phyloP scores from a whole-genome alignment of 2,329 filamentous ascomycete genomes.

The Neofusicoccum ribis region DNA sequence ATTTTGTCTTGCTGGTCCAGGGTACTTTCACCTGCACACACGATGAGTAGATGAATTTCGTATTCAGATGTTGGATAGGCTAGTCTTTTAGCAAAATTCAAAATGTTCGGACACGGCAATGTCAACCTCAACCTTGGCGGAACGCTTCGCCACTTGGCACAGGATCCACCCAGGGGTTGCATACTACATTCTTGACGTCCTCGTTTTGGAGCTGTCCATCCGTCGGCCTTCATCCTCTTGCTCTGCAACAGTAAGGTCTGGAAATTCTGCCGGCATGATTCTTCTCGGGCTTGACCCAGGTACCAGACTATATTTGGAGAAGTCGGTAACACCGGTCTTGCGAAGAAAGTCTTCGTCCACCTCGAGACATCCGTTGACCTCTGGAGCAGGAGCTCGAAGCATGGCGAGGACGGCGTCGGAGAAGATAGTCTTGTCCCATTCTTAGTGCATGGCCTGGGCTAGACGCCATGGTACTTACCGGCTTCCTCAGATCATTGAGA shows the following conservation, averaged over 20 bases:
- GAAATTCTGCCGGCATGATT: slow-evolving; percentile 74
- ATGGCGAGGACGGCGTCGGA: slow-evolving; percentile 78
- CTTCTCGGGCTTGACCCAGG: slow-evolving; percentile 63
- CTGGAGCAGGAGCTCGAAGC: slow-evolving; percentile 57
- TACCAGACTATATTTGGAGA: slow-evolving; percentile 71
- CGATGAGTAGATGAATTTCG: too few relatives aligned
- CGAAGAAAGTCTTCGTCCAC: slow-evolving; percentile 82
- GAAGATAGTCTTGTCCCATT: slow-evolving; percentile 60
- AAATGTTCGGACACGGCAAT: too few relatives aligned
- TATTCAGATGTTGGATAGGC: too few relatives aligned
- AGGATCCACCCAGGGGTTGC: background rate
- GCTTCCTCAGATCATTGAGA: slow-evolving; percentile 62
- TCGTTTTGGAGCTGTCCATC: slow-evolving; percentile 60
- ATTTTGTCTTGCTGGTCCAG: background rate
- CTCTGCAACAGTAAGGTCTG: slow-evolving; percentile 70
- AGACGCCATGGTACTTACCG: slow-evolving; percentile 38
- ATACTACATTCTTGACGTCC: slow-evolving; percentile 23
- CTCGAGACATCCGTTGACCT: slow-evolving; percentile 70
- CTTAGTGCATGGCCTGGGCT: slow-evolving; percentile 15
- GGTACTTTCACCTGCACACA: too few relatives aligned
- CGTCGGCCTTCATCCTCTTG: slow-evolving; percentile 77
- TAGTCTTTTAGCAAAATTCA: too few relatives aligned
- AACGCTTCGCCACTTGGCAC: slow-evolving; percentile 6
- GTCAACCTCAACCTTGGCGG: background rate
- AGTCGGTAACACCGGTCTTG: slow-evolving; percentile 66